phyloP scores from a whole-genome alignment of 805 yeast genomes.

The Zygoascus ofunaensis region DNA sequence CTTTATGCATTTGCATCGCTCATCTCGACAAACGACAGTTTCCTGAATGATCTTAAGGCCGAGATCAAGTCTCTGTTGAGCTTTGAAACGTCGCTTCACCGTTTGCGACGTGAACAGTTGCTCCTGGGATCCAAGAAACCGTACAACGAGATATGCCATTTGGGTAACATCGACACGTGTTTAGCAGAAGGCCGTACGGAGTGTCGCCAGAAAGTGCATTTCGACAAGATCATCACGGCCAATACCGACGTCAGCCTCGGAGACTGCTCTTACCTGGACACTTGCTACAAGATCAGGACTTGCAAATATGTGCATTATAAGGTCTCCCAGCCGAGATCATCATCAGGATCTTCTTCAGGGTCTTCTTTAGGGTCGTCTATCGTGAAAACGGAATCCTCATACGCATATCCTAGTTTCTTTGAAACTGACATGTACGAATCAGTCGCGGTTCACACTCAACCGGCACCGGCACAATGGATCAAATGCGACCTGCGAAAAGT shows the following conservation, averaged over 20 bases:
- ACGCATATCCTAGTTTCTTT: neutral
- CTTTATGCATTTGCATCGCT: neutral
- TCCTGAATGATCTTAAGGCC: neutral
- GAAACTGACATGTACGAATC: neutral
- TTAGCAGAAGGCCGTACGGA: constrained; percentile 13
- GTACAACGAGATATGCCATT: constrained; percentile 17
- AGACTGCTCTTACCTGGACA: constrained; percentile 88
- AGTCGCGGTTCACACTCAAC: neutral
- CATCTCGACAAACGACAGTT: constrained; percentile 3
- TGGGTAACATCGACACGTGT: constrained; percentile 11
- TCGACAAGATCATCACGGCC: constrained; percentile 25
- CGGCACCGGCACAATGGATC: constrained; percentile 74
- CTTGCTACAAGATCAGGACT: constrained; percentile 75
- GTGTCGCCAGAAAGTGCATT: constrained; percentile 25
- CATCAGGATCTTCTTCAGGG: no score
- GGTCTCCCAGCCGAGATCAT: constrained; percentile 14
- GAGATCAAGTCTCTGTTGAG: constrained; percentile 8
- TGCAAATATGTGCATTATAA: constrained; percentile 77
- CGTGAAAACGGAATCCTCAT: neutral
- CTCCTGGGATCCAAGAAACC: constrained; percentile 10
- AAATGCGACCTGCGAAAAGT: constrained; percentile 70
- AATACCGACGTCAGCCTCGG: constrained; percentile 69
- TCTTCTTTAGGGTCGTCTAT: no score
- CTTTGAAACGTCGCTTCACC: constrained; percentile 7
- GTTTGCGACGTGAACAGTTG: constrained; percentile 9